Evolutionary conservation across 1,284 basidiomycete species (phyloP).

Genomic region (Naganishia cerealis): DNA sequence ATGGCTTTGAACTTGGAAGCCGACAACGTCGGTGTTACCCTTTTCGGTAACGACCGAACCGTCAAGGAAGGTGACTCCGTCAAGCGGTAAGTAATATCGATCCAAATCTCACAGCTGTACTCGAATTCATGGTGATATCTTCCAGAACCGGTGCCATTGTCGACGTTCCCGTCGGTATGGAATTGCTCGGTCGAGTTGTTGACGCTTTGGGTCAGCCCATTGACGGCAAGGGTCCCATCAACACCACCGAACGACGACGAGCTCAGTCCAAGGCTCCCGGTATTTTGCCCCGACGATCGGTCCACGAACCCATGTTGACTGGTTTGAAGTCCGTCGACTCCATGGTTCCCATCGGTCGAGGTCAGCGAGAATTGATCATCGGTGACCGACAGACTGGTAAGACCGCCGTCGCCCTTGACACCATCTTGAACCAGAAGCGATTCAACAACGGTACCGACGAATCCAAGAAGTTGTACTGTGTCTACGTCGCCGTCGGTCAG

Average conservation of each 20-base stretch:
- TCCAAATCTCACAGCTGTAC: not conserved
- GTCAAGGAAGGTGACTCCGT: slow-evolving; percentile 99
- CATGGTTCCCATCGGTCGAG: slow-evolving; percentile 99
- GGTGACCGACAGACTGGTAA: slow-evolving; percentile 99
- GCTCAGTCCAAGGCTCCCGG: slow-evolving; percentile 97
- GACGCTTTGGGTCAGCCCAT: slow-evolving; percentile 99
- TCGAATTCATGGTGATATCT: not conserved
- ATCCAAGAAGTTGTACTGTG: slow-evolving; percentile 97
- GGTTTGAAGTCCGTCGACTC: slow-evolving; percentile 99
- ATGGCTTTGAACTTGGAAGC: slow-evolving; percentile 99
- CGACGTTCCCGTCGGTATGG: slow-evolving; percentile 96
- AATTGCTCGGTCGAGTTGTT: slow-evolving; percentile 95
- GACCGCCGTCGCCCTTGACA: slow-evolving; percentile 97
- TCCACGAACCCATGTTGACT: slow-evolving; percentile 99
- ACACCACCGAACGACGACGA: slow-evolving; percentile 87
- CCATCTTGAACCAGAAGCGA: slow-evolving; percentile 99
- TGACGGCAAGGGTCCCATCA: slow-evolving; percentile 97
- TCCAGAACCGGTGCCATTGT: slow-evolving; percentile 87
- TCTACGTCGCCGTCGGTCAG: slow-evolving; percentile 98
- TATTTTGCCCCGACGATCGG: slow-evolving; percentile 97
- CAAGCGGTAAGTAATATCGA: slow-evolving; percentile 66
- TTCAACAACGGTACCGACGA: slow-evolving; percentile 98
- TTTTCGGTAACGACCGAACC: slow-evolving; percentile 99
- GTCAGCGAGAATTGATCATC: slow-evolving; percentile 99
- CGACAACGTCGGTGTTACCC: slow-evolving; percentile 99